phyloP scores from a whole-genome alignment of 1,284 basidiomycete species.

The Sphaerobolus stellatus region DNA sequence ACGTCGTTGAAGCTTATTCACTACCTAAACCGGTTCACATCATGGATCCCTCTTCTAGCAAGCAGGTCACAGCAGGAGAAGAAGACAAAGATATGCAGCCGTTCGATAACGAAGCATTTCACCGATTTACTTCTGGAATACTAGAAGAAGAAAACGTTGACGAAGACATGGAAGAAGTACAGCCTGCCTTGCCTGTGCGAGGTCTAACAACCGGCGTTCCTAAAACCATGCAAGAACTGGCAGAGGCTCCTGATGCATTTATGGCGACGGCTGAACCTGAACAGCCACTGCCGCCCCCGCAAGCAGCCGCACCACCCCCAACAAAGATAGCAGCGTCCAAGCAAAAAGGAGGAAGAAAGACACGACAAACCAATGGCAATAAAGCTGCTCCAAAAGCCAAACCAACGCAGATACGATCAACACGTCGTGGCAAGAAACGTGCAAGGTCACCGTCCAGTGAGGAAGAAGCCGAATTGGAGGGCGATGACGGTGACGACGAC shows the following conservation, averaged over 20 bases:
- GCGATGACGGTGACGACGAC: conserved; percentile 22
- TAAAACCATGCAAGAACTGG: conserved; percentile 67
- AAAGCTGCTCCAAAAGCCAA: no score
- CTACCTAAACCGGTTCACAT: conserved; percentile 60
- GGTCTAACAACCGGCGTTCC: conserved; percentile 36
- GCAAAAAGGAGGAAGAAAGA: conserved; percentile 12
- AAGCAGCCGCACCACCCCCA: conserved; percentile 6
- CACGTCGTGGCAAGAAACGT: conserved; percentile 10
- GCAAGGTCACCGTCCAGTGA: conserved; percentile 23
- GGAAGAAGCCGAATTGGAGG: conserved; percentile 22
- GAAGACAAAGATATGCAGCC: conserved; percentile 7
- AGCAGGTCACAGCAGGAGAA: conserved; percentile 6
- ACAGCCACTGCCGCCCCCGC: no score
- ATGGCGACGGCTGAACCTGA: background rate
- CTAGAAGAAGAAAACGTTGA: conserved; percentile 28
- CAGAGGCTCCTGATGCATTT: conserved; percentile 40
- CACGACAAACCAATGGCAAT: no score
- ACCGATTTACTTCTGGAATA: conserved; percentile 7
- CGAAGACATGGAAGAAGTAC: conserved; percentile 34
- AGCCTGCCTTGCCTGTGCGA: conserved; percentile 16
- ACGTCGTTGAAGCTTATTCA: conserved; percentile 67
- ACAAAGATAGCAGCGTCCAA: conserved; percentile 13
- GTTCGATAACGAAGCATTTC: conserved; percentile 15
- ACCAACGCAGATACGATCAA: background rate
- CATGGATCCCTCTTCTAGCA: conserved; percentile 18